Evolutionary conservation across 2,329 filamentous ascomycete genomes (phyloP), one percentile per base, ranked within the genome.

Genomic region (Cryphonectria parasitica): DNA sequence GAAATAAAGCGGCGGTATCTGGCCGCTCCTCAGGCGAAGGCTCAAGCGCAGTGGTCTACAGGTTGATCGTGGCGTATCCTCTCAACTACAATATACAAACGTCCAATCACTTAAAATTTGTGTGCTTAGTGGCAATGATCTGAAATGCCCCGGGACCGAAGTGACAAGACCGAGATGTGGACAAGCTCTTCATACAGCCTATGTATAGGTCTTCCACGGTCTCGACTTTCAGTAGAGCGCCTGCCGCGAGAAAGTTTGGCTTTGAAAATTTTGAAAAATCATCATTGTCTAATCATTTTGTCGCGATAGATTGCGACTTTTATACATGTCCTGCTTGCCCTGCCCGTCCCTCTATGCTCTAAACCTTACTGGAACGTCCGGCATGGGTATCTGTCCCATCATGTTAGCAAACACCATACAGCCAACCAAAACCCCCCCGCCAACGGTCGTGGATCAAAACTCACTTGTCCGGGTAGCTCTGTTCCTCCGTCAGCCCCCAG

Each of bases 381-480:
- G 84, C 89, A 91, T 66, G 89, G 89, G 78, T 91, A 91, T 74
- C 88, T 89, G 77, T 69, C 81, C 73, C 60, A 71, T 69, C 43
- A 68, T 67, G 74, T 81, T 76, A 82, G 82, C 76, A 78, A 69
- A 69, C 43, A 71, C 69, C 68, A 41, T 61, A 62, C 34, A 70
- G 45, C 13, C 66, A 22, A 17, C 36, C 36, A 4, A 19, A 7
- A 25, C 5, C 31, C 6, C 19, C 52, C 19, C 36, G 15, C 3
- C 17, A 45, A 6, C 5, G 63, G 70, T 34, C 74, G 28, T 13
- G 45, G 19, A 65, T 8, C 31, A 62, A 52, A 22, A 89, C 91
- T 82, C 83, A 94, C 92, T 85, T 80, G 66, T 87, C 85, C 45
- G 87, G 83, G 81, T 97, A 98, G 71, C 91, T 87, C 77, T 91